Conservation (phyloP, 2,329 filamentous ascomycete species). For the Xylariales sp. region DNA sequence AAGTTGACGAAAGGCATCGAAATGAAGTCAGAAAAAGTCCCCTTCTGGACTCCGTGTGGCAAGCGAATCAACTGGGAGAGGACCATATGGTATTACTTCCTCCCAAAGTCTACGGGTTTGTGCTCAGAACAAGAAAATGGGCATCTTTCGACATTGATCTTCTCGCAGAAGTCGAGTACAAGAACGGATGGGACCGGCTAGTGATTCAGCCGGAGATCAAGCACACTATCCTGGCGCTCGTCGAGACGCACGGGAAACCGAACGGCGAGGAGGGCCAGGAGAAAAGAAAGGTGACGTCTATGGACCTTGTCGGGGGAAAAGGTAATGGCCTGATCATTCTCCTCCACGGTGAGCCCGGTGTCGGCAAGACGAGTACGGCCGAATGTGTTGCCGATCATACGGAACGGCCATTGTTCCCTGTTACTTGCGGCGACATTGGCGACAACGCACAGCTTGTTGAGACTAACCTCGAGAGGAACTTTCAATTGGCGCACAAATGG, state of each 20-base stretch:
- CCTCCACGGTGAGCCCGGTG: constrained; percentile 13
- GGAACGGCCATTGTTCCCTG: constrained; percentile 2
- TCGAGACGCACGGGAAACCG: not conserved
- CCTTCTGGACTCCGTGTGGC: not conserved
- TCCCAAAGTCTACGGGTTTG: not conserved
- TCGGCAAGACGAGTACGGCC: constrained; percentile 13
- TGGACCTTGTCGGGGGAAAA: constrained; percentile 7
- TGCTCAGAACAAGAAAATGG: not conserved
- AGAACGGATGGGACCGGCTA: not conserved
- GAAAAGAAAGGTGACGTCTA: not conserved
- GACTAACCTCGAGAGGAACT: constrained; percentile 11
- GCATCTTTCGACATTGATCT: not conserved
- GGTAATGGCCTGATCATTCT: constrained; percentile 12
- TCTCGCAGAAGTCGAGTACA: not conserved
- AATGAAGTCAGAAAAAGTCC: not conserved
- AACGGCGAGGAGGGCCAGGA: not conserved
- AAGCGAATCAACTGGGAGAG: not conserved
- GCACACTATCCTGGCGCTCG: not conserved
- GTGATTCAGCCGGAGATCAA: not conserved
- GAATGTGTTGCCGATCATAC: not conserved
- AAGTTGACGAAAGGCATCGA: not conserved
- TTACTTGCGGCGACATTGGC: constrained; percentile 19
- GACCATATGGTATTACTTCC: not conserved
- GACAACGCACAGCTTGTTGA: constrained; percentile 8
- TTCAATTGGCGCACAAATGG: constrained; percentile 12